Evolutionary conservation across 108 stramenopile genomes (phyloP).

Genomic region (Skeletonema marinoi): DNA sequence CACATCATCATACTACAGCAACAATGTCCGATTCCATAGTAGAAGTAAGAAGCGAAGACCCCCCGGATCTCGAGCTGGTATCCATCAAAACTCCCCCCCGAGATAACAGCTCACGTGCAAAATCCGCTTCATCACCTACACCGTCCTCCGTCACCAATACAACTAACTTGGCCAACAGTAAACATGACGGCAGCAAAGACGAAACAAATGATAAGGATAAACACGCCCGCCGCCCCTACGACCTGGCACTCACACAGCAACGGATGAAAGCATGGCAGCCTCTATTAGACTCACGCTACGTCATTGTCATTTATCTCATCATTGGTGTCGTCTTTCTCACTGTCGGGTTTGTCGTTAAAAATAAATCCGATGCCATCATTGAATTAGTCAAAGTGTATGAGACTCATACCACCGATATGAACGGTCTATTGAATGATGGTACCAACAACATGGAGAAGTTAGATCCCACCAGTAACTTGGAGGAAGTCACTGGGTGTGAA

Average conservation of each 20-base stretch:
- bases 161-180: neutral
- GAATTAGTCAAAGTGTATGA: slow-evolving; percentile 69
- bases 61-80: neutral
- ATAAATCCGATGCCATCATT: slow-evolving; percentile 60
- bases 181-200: neutral
- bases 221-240: slow-evolving; percentile 50
- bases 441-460: neutral
- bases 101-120: neutral
- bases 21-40: neutral
- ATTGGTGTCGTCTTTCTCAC: slow-evolving; percentile 82
- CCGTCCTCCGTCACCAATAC: neutral
- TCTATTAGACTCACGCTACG: slow-evolving; percentile 87
- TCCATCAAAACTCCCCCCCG: neutral
- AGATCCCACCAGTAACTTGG: neutral
- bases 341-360: slow-evolving; percentile 54
- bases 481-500: slow-evolving; percentile 38
- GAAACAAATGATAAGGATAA: neutral
- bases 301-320: slow-evolving; percentile 76
- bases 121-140: neutral
- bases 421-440: neutral
- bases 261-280: slow-evolving; percentile 94
- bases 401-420: slow-evolving; percentile 32
- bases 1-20: too few relatives aligned
- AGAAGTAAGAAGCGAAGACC: neutral
- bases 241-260: slow-evolving; percentile 83